Evolutionary conservation across 2,329 filamentous ascomycete genomes (phyloP).

Genomic region (Akanthomyces dipterigenus): DNA sequence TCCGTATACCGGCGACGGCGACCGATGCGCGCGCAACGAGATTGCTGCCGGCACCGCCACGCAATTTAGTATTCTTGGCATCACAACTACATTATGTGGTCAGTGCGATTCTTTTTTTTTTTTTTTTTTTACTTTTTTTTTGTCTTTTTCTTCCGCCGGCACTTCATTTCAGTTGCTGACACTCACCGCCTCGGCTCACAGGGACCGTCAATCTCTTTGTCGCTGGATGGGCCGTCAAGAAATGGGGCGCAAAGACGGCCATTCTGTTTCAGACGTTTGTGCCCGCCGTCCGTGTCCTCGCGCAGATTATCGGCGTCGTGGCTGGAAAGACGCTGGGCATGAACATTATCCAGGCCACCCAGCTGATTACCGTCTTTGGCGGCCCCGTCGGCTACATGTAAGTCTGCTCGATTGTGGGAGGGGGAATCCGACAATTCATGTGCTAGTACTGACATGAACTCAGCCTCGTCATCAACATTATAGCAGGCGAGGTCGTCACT

Average conservation of each 20-base stretch:
- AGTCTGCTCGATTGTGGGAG: slow-evolving; percentile 9
- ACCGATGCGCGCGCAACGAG: slow-evolving; percentile 53
- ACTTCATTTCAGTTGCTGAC: not conserved
- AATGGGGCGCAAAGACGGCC: slow-evolving; percentile 55
- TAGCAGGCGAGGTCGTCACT: slow-evolving; percentile 58
- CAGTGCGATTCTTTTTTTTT: not conserved
- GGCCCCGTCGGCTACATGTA: slow-evolving; percentile 62
- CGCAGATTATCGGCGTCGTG: slow-evolving; percentile 59
- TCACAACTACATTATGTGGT: slow-evolving; percentile 62
- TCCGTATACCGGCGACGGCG: slow-evolving; percentile 37
- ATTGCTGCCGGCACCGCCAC: slow-evolving; percentile 59
- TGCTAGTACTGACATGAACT: not conserved
- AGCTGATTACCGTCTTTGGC: slow-evolving; percentile 61
- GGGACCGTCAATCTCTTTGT: slow-evolving; percentile 58
- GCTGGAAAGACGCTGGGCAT: slow-evolving; percentile 58
- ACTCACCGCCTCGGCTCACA: not conserved
- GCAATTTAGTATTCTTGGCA: slow-evolving; percentile 58
- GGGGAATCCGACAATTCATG: not conserved
- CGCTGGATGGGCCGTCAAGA: slow-evolving; percentile 60
- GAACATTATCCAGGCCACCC: slow-evolving; percentile 58
- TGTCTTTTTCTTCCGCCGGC: no score
- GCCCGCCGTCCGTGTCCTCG: slow-evolving; percentile 54
- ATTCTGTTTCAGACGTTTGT: slow-evolving; percentile 58
- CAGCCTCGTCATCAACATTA: slow-evolving; percentile 58
- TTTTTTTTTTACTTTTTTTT: no score